These are phyloP conservation scores for Podila verticillata DNA, from an alignment of 192 early-diverging fungal genomes.

Conservation along the genomic window DNA sequence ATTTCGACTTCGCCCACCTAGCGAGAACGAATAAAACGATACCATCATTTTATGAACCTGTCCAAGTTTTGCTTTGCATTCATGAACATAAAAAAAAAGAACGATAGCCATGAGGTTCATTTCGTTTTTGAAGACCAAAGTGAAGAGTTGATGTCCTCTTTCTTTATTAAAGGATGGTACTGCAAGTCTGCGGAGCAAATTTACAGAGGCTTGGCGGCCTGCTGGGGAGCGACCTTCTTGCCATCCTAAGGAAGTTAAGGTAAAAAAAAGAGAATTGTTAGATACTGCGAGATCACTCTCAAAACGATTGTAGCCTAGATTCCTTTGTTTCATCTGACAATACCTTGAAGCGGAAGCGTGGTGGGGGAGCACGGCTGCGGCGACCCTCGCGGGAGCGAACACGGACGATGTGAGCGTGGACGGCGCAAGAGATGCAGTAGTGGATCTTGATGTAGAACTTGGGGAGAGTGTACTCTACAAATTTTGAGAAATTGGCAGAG, in stretches of 20 bases:
- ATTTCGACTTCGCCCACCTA: no score
- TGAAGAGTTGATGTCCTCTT: background rate
- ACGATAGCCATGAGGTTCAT: no score
- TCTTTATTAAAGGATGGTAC: background rate
- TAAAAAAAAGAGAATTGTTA: no score
- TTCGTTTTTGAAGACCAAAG: no score
- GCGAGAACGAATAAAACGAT: no score
- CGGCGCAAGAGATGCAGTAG: slow-evolving; percentile 86
- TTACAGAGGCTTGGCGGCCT: slow-evolving; percentile 6
- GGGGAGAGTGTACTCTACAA: slow-evolving; percentile 95
- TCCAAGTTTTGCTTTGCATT: no score
- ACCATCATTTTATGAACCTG: no score
- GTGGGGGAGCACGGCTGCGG: slow-evolving; percentile 93
- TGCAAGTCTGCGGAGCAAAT: background rate
- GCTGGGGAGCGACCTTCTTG: slow-evolving; percentile 6
- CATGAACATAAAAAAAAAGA: no score
- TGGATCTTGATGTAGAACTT: slow-evolving; percentile 99
- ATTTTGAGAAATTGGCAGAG: slow-evolving; percentile 68
- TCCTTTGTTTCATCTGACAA: no score
- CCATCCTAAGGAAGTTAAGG: background rate
- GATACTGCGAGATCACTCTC: no score
- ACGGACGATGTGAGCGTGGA: slow-evolving; percentile 72
- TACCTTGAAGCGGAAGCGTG: slow-evolving; percentile 88
- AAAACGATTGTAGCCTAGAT: no score
- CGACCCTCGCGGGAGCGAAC: slow-evolving; percentile 90